Evolutionary conservation across 345 rosid species (phyloP), one percentile per base, ranked within the genome.

Genomic region (Clarkia xantiana): DNA sequence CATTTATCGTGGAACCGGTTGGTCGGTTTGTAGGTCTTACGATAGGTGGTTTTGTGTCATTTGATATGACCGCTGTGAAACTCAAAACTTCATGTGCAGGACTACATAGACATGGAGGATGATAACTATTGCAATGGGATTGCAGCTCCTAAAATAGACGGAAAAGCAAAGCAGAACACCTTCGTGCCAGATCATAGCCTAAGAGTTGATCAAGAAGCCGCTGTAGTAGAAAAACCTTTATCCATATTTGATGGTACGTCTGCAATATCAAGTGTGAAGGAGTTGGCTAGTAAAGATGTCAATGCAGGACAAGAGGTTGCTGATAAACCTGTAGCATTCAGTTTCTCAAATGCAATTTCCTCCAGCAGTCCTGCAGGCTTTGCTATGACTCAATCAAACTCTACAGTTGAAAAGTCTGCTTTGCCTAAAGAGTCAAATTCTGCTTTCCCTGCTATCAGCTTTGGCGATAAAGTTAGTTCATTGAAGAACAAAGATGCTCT

Each of bases 31-130:
- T 29, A 29, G 36, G 36, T 29, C 36, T 29, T 29, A 29, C 36
- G 0, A 29, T 1, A 7, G 36, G 36, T 29, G 6, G 17, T 13
- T 11, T 13, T 42, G 19, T 49, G 1, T 0, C 17, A 2, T 29
- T 2, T 34, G 15, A 48, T 13, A n/a, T 11, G 36, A 25, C 14
- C 16, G 17, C 18, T 9, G 4, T 29, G 25, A 9, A 49, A 34
- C 9, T 29, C 38, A 9, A 11, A 29, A 49, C 14, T 11, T 49
- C 9, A n/a, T n/a, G 15, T 14, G 53, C 66, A 91, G 98, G 96
- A 86, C 65, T 67, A 57, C 59, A 45, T 85, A 63, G 91, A 81
- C 41, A 57, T 76, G 77, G 98, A 84, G 56, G 86, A 79, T 58
- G 90, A 80, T 39, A 68, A 51, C 38, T 39, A 49, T 58, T 25